A percentile compares a stretch with the other conserved stretches of the same genome.
Evolutionary conservation across 768 basidiomycete species (phyloP).

Genomic region (Dentipellis fragilis): DNA sequence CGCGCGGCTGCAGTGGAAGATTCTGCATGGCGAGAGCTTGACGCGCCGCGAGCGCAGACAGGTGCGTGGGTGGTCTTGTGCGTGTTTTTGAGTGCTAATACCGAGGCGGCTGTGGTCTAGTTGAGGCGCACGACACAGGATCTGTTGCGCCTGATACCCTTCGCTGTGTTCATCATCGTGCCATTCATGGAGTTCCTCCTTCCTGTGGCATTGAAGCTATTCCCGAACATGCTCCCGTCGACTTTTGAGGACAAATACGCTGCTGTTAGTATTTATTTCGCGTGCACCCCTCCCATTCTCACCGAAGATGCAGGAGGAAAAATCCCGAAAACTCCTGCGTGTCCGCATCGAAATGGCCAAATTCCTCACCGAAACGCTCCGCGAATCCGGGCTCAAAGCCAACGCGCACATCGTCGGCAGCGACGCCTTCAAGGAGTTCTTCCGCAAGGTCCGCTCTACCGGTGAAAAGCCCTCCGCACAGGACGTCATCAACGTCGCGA

Average conservation of each 20-base stretch:
- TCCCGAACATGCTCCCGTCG: conserved; percentile 97
- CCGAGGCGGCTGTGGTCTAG: conserved; percentile 29
- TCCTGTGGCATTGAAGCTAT: conserved; percentile 91
- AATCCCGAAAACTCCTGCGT: conserved; percentile 88
- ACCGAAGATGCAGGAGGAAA: conserved; percentile 64
- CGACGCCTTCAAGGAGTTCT: conserved; percentile 98
- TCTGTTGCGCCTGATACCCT: conserved; percentile 85
- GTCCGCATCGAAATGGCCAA: conserved; percentile 98
- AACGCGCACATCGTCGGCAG: conserved; percentile 88
- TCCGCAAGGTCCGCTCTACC: conserved; percentile 93
- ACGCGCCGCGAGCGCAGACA: conserved; percentile 92
- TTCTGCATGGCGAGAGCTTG: conserved; percentile 82
- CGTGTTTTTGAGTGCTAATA: neutral
- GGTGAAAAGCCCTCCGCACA: conserved; percentile 85
- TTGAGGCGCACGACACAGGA: conserved; percentile 91
- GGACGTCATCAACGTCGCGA: conserved; percentile 91
- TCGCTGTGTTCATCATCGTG: conserved; percentile 88
- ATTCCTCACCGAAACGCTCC: conserved; percentile 94
- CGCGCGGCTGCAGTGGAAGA: conserved; percentile 78
- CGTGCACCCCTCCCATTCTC: neutral
- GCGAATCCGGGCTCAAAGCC: conserved; percentile 88
- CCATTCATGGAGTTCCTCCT: conserved; percentile 98
- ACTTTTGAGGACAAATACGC: conserved; percentile 98
- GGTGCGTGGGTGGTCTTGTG: conserved; percentile 31
- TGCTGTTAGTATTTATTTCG: conserved; percentile 42